Percentiles rank a stretch among this genome's conserved stretches.
phyloP scores from a whole-genome alignment of 129 eudicot genomes.

The Lonicera japonica region DNA sequence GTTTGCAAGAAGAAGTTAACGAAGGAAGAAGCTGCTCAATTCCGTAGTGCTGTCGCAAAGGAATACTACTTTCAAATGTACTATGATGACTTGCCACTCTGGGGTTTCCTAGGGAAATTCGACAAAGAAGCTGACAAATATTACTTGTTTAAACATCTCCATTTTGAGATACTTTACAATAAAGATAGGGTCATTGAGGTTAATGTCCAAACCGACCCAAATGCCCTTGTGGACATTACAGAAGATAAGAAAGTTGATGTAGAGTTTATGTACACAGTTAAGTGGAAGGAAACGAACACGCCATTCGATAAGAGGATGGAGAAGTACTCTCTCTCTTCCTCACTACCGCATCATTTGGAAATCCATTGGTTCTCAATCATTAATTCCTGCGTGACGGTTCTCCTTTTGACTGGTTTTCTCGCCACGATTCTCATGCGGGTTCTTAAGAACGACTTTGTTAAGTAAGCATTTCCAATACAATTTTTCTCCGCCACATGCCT shows the following conservation, averaged over 20 bases:
- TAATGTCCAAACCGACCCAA: slow-evolving; percentile 74
- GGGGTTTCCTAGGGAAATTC: slow-evolving; percentile 81
- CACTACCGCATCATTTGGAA: slow-evolving; percentile 70
- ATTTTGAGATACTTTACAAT: slow-evolving; percentile 64
- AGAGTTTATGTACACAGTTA: slow-evolving; percentile 61
- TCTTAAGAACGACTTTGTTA: slow-evolving; percentile 70
- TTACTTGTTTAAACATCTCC: slow-evolving; percentile 69
- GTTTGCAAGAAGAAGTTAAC: slow-evolving; percentile 56
- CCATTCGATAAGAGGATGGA: slow-evolving; percentile 65
- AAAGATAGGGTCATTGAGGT: slow-evolving; percentile 79
- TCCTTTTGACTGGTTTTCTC: slow-evolving; percentile 67
- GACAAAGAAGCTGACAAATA: slow-evolving; percentile 65
- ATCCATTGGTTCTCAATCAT: slow-evolving; percentile 84
- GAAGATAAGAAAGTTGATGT: slow-evolving; percentile 70
- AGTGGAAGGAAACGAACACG: slow-evolving; percentile 52
- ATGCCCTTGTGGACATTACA: slow-evolving; percentile 62
- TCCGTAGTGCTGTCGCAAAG: slow-evolving; percentile 67
- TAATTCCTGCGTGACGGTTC: slow-evolving; percentile 78
- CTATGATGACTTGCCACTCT: slow-evolving; percentile 74
- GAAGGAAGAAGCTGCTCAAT: slow-evolving; percentile 49
- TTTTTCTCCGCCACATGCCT: slow-evolving; percentile 1
- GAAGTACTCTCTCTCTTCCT: slow-evolving; percentile 61
- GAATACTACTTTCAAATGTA: slow-evolving; percentile 88
- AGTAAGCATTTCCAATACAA: slow-evolving; percentile 32
- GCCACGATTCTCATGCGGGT: slow-evolving; percentile 83